A percentile compares a stretch with the other conserved stretches of the same genome.
Evolutionary conservation across 345 rosid genomes (phyloP).

Genomic region (Kandelia obovata): DNA sequence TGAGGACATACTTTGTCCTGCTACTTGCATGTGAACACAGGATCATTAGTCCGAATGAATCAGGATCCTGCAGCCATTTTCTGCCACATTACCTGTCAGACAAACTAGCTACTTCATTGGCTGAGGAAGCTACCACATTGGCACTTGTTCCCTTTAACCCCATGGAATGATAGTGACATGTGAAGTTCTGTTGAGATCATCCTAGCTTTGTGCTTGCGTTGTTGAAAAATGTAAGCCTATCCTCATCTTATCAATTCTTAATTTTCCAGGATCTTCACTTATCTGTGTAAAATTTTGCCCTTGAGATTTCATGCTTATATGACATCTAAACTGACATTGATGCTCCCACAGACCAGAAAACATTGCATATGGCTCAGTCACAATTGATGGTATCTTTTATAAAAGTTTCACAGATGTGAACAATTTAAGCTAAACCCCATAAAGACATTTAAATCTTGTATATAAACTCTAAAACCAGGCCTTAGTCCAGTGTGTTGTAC

Average conservation of each 20-base stretch:
- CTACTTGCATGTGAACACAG: background rate
- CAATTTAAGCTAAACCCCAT: no score
- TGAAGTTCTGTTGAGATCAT: no score
- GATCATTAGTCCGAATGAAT: background rate
- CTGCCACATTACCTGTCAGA: background rate
- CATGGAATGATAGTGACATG: background rate
- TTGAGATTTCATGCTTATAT: background rate
- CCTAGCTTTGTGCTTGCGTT: background rate
- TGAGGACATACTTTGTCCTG: background rate
- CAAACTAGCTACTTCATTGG: background rate
- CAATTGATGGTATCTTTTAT: no score
- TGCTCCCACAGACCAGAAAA: no score
- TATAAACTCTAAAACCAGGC: no score
- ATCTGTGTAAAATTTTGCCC: background rate
- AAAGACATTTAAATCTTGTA: no score
- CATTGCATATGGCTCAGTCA: no score
- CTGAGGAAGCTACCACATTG: background rate
- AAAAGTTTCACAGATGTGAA: no score
- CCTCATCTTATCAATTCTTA: background rate
- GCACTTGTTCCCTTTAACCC: background rate
- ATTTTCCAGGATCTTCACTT: background rate
- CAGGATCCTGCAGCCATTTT: background rate
- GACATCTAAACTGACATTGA: background rate
- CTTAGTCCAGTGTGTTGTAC: no score
- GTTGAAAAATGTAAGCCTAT: background rate